A percentile compares a stretch with the other conserved stretches of the same genome.
Evolutionary conservation across 164 flowering plant genomes (phyloP).

Genomic region (Annona cherimola): DNA sequence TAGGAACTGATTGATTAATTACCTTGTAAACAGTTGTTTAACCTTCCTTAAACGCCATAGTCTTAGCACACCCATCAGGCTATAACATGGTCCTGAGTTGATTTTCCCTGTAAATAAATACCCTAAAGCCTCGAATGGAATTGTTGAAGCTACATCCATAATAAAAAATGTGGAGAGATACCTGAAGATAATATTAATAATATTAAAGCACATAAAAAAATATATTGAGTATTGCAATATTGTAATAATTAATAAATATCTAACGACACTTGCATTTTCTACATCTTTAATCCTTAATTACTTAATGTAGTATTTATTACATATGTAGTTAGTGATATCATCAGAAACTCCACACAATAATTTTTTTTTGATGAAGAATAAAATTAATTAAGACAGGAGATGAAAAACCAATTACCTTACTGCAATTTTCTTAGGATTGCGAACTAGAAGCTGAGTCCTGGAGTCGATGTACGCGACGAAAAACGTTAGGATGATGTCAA

Average conservation of each 20-base stretch:
- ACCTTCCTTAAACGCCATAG: constrained; percentile 82
- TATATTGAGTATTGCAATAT: no score
- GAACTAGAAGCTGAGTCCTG: constrained; percentile 63
- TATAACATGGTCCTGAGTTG: constrained; percentile 41
- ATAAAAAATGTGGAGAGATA: constrained; percentile 84
- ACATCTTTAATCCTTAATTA: no score
- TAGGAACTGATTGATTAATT: neutral
- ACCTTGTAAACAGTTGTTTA: constrained; percentile 86
- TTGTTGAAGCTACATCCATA: constrained; percentile 89
- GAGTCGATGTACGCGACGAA: constrained; percentile 75
- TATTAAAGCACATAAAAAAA: no score
- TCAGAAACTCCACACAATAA: no score
- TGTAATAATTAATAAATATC: no score
- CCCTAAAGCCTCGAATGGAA: constrained; percentile 67
- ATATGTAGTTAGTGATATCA: no score
- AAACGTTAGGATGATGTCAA: constrained; percentile 71
- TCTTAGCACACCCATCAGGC: constrained; percentile 61
- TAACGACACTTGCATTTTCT: no score
- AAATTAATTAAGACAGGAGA: neutral
- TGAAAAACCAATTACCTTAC: constrained; percentile 37
- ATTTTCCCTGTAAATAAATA: constrained; percentile 46
- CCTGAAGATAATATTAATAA: constrained; percentile 26
- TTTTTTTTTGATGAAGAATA: no score
- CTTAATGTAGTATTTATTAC: no score
- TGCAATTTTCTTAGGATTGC: constrained; percentile 51